Evolutionary conservation across 1,284 basidiomycete genomes (phyloP), one percentile per base, ranked within the genome.

Genomic region (Meira nashicola): DNA sequence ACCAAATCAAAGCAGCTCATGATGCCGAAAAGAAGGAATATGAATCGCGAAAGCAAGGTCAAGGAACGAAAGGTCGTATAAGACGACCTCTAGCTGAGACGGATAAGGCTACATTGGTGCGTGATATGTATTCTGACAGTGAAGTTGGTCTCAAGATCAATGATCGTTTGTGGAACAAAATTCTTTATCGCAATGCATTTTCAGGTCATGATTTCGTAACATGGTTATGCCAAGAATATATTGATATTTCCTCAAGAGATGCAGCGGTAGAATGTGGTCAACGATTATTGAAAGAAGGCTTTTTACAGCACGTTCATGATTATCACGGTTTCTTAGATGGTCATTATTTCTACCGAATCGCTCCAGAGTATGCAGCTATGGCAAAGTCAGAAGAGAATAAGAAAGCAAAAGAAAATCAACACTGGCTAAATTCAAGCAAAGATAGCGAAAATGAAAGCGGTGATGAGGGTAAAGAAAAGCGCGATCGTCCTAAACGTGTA

Each of bases 241-340:
- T 52, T 14, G 76, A 78, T 54, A 66, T 77, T 12, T 60, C 63
- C 1, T 57, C 65, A 21, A 60, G 76, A 25, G 75, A 77, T 6
- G 76, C 76, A 1, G 76, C 73, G 7, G 69, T 70, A 12, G 67
- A 67, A 44, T 60, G 64, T 47, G 76, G 74, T 6, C 60, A 55
- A 25, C 60, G 61, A 54, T 59, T 78, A 46, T 65, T 68, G 64
- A 57, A 65, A 38, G 64, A 66, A 7, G 74, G 73, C 0, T 54
- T 71, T 49, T 73, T 78, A 41, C 69, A 71, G 62, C 76, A 78
- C 47, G 74, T 74, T 50, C 58, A 71, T 41, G 59, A 58, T 43
- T 54, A 49, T 23, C 76, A 77, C 50, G 74, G 70, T 11, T 77
- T 78, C 58, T 46, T 76, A 39, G 76, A 78, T 41, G 76, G 76